A percentile compares a stretch with the other conserved stretches of the same genome.
phyloP scores from a whole-genome alignment of 2,329 filamentous ascomycete genomes.

The Colletotrichum chrysophilum region DNA sequence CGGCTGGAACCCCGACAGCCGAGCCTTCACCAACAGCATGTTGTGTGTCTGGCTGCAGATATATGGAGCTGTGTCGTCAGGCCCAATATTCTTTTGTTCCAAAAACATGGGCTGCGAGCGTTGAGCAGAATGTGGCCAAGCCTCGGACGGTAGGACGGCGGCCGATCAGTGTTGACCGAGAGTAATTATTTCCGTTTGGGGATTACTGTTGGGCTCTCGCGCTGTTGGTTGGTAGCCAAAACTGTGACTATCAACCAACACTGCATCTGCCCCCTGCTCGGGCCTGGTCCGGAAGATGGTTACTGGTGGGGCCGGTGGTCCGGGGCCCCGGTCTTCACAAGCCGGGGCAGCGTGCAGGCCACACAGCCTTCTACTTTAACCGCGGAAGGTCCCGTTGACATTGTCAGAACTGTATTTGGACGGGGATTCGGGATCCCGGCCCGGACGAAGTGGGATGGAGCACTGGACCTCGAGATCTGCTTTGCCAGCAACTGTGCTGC shows the following conservation, averaged over 20 bases:
- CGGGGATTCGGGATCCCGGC: not conserved
- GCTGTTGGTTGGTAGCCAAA: not conserved
- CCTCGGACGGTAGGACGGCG: not conserved
- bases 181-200: not conserved
- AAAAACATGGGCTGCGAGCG: not conserved
- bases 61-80: not conserved
- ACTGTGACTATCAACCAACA: not conserved
- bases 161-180: not conserved
- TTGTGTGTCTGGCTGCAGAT: not conserved
- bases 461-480: not conserved
- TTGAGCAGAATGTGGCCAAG: not conserved
- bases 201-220: not conserved
- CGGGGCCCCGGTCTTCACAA: not conserved
- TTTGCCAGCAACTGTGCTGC: not conserved
- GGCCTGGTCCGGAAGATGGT: not conserved
- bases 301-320: not conserved
- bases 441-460: not conserved
- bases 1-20: not conserved
- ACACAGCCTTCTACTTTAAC: not conserved
- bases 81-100: not conserved
- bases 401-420: not conserved
- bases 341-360: not conserved
- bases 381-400: not conserved
- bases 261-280: not conserved
- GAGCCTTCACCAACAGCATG: not conserved